Base-by-base conservation (phyloP, 192 early-diverging fungal genomes). In the Mortierella claussenii region DNA sequence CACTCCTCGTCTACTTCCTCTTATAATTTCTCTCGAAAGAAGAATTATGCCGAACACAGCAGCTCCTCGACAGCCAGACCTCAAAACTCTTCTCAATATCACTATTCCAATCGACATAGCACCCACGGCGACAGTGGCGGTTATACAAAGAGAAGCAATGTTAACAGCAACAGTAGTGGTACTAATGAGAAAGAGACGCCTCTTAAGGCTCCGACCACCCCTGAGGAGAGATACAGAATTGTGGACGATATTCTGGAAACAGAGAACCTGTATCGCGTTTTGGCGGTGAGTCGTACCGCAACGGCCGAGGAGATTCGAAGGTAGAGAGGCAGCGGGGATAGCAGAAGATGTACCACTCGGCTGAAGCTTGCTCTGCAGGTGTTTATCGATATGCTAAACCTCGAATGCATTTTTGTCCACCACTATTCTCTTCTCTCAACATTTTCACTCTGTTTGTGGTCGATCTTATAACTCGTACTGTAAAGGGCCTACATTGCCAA, bases 221-320 rank as follows among this genome's bases (percentile, higher is more conserved):
- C 73, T 21, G 73, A 76, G 33, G 73, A 76, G 24, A 49, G 67
- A 27, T 81, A 81, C 57, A 62, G 68, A 42, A 55, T 80, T 27
- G 85, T 87, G 6, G 83, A 85, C 1, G 82, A 83, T 18, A 87
- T 87, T 31, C 65, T 85, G 26, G 52, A 64, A 28, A 84, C 84
- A 34, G 67, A 82, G 32, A 79, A 84, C 27, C 81, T 81, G 24
- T 88, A 86, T 46, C 51, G 49, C 12, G 83, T 88, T 20, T 60
- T 88, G 12, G 82, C 78, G 18, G 78, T 88, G 26, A 69, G 51
- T 34, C 75, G 70, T 51, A 65, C 56, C 12, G 78, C 78, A 1
- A 70, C 65, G 0, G 24, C 71, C n/a, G 84, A 87, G 54, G 83
- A 87, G 33, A 79, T 88, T 15, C 74, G 84, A 49, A 81, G 78